These are phyloP conservation scores for Xylaria sp. DNA, from an alignment of 2,329 filamentous ascomycete species.

Conservation along the genomic window DNA sequence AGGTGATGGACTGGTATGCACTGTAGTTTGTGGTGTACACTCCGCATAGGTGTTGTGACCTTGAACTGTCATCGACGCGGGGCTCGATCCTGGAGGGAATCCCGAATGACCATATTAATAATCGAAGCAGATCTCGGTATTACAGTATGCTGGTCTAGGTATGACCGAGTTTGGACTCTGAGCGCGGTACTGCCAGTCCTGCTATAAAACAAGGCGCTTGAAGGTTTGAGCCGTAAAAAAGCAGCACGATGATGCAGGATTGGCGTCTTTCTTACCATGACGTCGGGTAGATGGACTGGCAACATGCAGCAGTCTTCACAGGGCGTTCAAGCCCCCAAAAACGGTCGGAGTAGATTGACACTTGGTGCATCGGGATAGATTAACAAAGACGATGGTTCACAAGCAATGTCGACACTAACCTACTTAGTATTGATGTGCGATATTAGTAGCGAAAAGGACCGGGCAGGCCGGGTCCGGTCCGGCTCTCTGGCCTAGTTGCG, in stretches of 20 bases:
- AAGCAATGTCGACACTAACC: too few relatives aligned
- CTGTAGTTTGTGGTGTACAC: not conserved
- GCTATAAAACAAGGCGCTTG: not conserved
- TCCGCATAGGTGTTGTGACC: not conserved
- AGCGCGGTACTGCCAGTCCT: not conserved
- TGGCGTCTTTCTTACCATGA: not conserved
- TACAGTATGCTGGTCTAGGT: not conserved
- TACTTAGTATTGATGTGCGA: too few relatives aligned
- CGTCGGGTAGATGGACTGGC: not conserved
- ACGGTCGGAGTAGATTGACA: not conserved
- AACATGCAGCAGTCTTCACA: not conserved
- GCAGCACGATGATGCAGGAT: not conserved
- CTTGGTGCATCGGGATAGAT: not conserved
- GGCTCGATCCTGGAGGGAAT: conserved; percentile 6
- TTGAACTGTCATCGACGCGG: conserved; percentile 15
- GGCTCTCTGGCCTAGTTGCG: not conserved
- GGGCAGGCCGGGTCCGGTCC: not conserved
- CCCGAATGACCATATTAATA: conserved; percentile 10
- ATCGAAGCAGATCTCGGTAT: conserved; percentile 1
- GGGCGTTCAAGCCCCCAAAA: not conserved
- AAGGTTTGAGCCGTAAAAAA: not conserved
- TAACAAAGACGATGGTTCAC: too few relatives aligned
- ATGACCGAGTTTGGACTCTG: not conserved
- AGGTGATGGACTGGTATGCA: not conserved
- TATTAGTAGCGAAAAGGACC: too few relatives aligned